Percentiles rank a stretch among this genome's conserved stretches.
Conservation (phyloP, 441 rosid genomes). For the Euphorbia schlechtendalii region DNA sequence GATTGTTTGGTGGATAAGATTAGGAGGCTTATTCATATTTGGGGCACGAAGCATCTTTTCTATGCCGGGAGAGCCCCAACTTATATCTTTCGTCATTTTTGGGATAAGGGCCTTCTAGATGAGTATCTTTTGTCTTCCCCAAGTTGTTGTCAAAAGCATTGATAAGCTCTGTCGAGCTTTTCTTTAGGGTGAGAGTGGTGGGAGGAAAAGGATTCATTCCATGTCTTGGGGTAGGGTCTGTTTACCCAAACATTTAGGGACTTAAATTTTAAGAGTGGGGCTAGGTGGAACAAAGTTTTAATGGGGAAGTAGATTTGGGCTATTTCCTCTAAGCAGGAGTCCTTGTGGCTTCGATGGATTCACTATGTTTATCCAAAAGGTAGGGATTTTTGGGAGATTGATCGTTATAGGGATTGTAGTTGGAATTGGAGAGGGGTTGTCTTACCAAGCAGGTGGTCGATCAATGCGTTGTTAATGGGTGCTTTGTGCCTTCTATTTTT, state of each 20-base stretch:
- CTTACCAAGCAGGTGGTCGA: too few species aligned
- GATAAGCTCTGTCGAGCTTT: background rate
- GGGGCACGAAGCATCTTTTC: background rate
- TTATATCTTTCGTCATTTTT: background rate
- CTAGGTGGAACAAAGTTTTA: too few species aligned
- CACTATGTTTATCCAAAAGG: background rate
- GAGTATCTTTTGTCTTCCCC: background rate
- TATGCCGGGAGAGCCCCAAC: background rate
- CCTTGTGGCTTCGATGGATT: background rate
- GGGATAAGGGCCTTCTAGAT: background rate
- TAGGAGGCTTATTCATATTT: background rate
- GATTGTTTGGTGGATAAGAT: background rate
- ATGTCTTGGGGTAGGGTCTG: too few species aligned
- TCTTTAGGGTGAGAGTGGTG: too few species aligned
- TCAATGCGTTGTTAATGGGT: background rate
- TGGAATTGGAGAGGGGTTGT: background rate
- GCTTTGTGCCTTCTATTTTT: background rate
- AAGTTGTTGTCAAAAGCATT: background rate
- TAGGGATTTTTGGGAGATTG: background rate
- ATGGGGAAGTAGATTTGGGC: background rate
- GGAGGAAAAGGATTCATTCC: too few species aligned
- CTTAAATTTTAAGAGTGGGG: too few species aligned
- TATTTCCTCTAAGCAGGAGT: background rate
- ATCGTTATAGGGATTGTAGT: background rate
- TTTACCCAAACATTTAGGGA: too few species aligned